Conservation (phyloP, 371 early-diverging fungal species). For the Mucor plumbeus region DNA sequence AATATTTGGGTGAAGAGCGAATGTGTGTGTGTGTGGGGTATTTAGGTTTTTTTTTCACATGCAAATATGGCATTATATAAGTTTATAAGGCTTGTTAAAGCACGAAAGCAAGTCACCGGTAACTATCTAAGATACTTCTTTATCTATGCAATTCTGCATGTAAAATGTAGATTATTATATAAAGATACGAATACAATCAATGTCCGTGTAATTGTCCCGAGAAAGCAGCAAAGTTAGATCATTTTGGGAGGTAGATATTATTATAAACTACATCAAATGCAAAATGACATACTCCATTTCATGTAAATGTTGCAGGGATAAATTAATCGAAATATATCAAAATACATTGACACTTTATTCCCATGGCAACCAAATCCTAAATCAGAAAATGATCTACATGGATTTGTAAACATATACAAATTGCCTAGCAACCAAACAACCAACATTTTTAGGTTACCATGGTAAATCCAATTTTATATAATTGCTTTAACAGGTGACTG, state of each 20-base stretch:
- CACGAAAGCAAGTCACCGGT: constrained; percentile 1
- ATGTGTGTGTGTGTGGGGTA: constrained; percentile 2
- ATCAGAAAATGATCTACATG: no score
- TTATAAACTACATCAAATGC: no score
- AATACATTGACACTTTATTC: no score
- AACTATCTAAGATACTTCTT: neutral
- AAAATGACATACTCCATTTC: no score
- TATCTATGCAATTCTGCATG: neutral
- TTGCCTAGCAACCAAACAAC: neutral
- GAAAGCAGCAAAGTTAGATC: no score
- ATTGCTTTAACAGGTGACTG: neutral
- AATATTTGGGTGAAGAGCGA: neutral
- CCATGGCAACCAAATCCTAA: no score
- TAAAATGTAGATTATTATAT: neutral
- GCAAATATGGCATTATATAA: constrained; percentile 2
- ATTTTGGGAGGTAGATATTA: no score
- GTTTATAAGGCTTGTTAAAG: neutral
- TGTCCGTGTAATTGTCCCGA: neutral
- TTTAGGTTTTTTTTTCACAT: constrained; percentile 8
- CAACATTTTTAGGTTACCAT: neutral
- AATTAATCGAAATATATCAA: no score
- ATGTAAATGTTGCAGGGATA: no score
- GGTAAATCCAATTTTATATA: neutral
- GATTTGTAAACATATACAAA: no score
- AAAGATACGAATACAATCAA: neutral